Percentiles rank a stretch among this genome's conserved stretches.
phyloP scores from a whole-genome alignment of 805 yeast species.

The Saccharomycopsis javanensis region DNA sequence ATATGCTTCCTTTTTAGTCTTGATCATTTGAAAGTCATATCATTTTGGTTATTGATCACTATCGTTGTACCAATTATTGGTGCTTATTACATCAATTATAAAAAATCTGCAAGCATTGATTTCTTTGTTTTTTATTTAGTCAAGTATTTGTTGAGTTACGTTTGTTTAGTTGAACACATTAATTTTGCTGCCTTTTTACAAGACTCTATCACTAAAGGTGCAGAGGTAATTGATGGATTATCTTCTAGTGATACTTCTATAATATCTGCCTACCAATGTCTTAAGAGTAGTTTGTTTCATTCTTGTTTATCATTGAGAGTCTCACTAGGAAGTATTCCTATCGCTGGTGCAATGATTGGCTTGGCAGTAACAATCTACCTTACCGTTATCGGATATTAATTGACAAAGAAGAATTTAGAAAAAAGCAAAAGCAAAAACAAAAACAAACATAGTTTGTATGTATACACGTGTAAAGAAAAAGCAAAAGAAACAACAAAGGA shows the following conservation, averaged over 20 bases:
- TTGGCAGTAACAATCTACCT: not conserved
- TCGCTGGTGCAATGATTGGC: not conserved
- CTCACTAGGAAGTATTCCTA: not conserved
- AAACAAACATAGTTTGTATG: too few species aligned
- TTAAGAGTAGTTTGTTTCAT: not conserved
- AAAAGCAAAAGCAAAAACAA: not conserved
- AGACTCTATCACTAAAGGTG: conserved; percentile 18
- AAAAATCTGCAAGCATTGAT: conserved; percentile 29
- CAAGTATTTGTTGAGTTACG: conserved; percentile 36
- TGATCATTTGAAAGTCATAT: conserved; percentile 20
- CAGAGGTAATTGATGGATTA: not conserved
- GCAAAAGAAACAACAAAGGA: not conserved
- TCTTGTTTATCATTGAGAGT: conserved; percentile 1
- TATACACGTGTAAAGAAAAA: too few species aligned
- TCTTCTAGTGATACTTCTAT: not conserved
- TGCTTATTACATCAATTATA: conserved; percentile 26
- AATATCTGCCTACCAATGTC: not conserved
- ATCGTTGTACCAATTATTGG: conserved; percentile 22
- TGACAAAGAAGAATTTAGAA: not conserved
- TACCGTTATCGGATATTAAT: not conserved
- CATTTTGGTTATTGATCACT: conserved; percentile 22
- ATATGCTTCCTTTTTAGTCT: conserved; percentile 19
- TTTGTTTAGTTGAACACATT: conserved; percentile 25
- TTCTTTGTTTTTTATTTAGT: conserved; percentile 44
- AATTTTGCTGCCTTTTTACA: conserved; percentile 24